These are phyloP conservation scores for Musa acuminata DNA, from an alignment of 176 grass and related monocot species.

Conservation along the genomic window DNA sequence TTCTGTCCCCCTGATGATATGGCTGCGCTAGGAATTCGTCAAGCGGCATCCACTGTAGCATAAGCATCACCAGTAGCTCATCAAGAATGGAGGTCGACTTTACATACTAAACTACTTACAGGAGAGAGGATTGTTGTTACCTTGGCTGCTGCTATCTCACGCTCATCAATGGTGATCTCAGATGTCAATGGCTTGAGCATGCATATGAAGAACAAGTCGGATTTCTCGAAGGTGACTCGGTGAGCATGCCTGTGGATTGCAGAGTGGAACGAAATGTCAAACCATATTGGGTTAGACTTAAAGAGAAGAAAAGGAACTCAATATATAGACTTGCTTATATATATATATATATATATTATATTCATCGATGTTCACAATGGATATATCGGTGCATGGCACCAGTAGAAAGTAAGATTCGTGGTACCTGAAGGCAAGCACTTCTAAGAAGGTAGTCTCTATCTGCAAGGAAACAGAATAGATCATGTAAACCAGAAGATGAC, in stretches of 20 bases:
- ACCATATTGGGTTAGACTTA: too few species aligned
- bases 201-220: constrained; percentile 63
- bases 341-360: too few species aligned
- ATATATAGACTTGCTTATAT: too few species aligned
- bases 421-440: constrained; percentile 66
- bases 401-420: neutral
- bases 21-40: constrained; percentile 42
- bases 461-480: constrained; percentile 19
- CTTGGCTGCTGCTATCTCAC: constrained; percentile 54
- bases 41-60: constrained; percentile 52
- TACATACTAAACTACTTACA: neutral
- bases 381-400: too few species aligned
- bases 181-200: constrained; percentile 52
- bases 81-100: neutral
- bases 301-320: too few species aligned
- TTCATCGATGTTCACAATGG: too few species aligned
- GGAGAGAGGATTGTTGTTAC: constrained; percentile 6
- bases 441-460: constrained; percentile 51
- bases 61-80: neutral
- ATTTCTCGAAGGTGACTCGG: constrained; percentile 48
- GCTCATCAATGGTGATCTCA: constrained; percentile 43
- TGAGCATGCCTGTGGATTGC: constrained; percentile 46
- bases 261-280: neutral
- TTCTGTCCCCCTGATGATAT: constrained; percentile 41
- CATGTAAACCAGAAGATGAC: neutral